A percentile compares a stretch with the other conserved stretches of the same genome.
Conservation (phyloP, 1,284 basidiomycete genomes). For the Microbotryum silenes-acaulis region DNA sequence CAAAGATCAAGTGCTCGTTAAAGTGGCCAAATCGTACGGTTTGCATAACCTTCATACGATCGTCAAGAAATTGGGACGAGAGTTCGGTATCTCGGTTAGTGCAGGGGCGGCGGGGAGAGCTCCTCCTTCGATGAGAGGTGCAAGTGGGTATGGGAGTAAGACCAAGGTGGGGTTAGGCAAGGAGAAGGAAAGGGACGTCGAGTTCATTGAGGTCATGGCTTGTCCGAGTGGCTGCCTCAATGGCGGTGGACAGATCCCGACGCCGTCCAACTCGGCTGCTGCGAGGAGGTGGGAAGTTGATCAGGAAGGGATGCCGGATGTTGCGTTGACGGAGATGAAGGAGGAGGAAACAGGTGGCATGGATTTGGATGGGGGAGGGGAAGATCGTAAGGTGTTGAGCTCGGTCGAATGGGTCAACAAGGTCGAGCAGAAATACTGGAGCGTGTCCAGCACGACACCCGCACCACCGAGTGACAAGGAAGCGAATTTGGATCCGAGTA, state of each 20-base stretch:
- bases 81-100: conserved; percentile 65
- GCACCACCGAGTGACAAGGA: background rate
- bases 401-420: conserved; percentile 33
- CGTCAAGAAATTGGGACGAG: conserved; percentile 82
- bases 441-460: conserved; percentile 8
- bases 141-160: conserved; percentile 46
- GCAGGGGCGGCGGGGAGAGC: conserved; percentile 46
- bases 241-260: conserved; percentile 87
- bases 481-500: conserved; percentile 7
- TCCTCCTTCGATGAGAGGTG: conserved; percentile 50
- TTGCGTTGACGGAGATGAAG: conserved; percentile 39
- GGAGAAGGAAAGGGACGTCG: conserved; percentile 56
- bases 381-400: conserved; percentile 20
- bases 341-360: conserved; percentile 32
- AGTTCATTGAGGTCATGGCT: conserved; percentile 99
- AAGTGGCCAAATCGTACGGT: conserved; percentile 90
- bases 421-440: conserved; percentile 27
- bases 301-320: conserved; percentile 43
- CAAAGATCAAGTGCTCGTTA: conserved; percentile 64
- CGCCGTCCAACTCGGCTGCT: conserved; percentile 37
- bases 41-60: conserved; percentile 97
- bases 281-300: conserved; percentile 47
- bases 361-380: conserved; percentile 20
- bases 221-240: conserved; percentile 97
- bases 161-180: conserved; percentile 35